Percentiles rank a stretch among this genome's conserved stretches.
Evolutionary conservation across 371 early-diverging fungal genomes (phyloP).

Genomic region (Synchytrium microbalum): DNA sequence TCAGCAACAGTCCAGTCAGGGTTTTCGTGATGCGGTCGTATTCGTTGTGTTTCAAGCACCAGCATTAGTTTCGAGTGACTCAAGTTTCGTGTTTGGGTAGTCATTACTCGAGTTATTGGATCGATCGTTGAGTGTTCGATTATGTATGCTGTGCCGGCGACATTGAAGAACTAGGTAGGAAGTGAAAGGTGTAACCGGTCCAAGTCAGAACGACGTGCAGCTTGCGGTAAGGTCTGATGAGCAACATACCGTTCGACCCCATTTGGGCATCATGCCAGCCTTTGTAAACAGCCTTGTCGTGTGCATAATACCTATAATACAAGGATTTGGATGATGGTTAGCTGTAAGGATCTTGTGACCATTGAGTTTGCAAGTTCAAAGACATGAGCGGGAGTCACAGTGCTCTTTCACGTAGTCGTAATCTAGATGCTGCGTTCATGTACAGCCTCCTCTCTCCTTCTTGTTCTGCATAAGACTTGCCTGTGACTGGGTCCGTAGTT

Average conservation of each 20-base stretch:
- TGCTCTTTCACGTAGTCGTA: neutral
- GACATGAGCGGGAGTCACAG: no score
- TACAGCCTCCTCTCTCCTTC: no score
- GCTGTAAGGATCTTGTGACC: neutral
- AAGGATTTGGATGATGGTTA: neutral
- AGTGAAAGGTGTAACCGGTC: no score
- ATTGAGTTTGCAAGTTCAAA: neutral
- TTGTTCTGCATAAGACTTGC: slow-evolving; percentile 15
- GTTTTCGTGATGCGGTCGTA: slow-evolving; percentile 51
- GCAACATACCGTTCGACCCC: slow-evolving; percentile 55
- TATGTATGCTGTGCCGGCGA: slow-evolving; percentile 62
- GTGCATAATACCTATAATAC: slow-evolving; percentile 53
- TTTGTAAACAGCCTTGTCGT: slow-evolving; percentile 86
- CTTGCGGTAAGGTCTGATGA: slow-evolving; percentile 5
- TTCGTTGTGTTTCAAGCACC: slow-evolving; percentile 83
- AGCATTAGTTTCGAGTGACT: slow-evolving; percentile 87
- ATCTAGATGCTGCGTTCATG: no score
- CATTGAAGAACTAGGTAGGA: slow-evolving; percentile 52
- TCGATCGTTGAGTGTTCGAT: slow-evolving; percentile 83
- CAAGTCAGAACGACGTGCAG: no score
- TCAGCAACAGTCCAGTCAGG: slow-evolving; percentile 61
- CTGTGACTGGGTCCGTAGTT: slow-evolving; percentile 67
- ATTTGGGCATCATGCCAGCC: slow-evolving; percentile 76
- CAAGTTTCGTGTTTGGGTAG: slow-evolving; percentile 77
- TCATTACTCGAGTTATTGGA: slow-evolving; percentile 64